Evolutionary conservation across 2,329 filamentous ascomycete species (phyloP).

Genomic region (Talaromyces sp.): DNA sequence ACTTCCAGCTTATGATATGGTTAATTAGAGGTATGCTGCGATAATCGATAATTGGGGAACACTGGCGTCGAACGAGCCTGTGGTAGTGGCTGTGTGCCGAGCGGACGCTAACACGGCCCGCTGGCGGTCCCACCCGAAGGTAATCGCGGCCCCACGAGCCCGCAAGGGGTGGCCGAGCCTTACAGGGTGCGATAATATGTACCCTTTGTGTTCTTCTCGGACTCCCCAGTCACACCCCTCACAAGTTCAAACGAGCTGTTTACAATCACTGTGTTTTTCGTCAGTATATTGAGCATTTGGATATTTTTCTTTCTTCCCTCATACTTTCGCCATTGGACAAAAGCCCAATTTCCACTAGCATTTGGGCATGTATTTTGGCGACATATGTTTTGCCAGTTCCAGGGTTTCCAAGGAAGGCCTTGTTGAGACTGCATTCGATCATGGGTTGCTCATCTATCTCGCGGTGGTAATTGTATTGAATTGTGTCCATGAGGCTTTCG

Average conservation of each 20-base stretch:
- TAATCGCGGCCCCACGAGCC: too few species aligned
- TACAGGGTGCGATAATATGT: too few species aligned
- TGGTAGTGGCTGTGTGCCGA: too few species aligned
- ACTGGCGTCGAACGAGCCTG: too few species aligned
- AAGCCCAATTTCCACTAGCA: constrained; percentile 68
- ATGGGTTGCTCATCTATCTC: constrained; percentile 65
- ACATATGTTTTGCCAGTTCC: constrained; percentile 79
- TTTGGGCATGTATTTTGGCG: constrained; percentile 70
- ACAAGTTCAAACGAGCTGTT: background rate
- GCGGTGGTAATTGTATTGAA: constrained; percentile 66
- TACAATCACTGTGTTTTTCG: background rate
- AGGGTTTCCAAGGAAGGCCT: constrained; percentile 70
- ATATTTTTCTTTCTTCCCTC: constrained; percentile 15
- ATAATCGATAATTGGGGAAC: too few species aligned
- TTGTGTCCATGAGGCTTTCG: constrained; percentile 59
- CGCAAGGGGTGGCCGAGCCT: too few species aligned
- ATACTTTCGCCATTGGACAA: constrained; percentile 69
- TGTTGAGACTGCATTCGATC: constrained; percentile 66
- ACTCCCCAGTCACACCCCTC: constrained; percentile 48
- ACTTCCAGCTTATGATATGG: too few species aligned
- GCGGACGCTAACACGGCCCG: too few species aligned
- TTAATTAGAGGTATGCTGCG: too few species aligned
- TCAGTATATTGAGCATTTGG: constrained; percentile 10
- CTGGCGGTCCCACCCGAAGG: too few species aligned
- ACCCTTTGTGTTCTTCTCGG: constrained; percentile 38